phyloP scores from a whole-genome alignment of 2,329 filamentous ascomycete species.

The Fonsecaea erecta region DNA sequence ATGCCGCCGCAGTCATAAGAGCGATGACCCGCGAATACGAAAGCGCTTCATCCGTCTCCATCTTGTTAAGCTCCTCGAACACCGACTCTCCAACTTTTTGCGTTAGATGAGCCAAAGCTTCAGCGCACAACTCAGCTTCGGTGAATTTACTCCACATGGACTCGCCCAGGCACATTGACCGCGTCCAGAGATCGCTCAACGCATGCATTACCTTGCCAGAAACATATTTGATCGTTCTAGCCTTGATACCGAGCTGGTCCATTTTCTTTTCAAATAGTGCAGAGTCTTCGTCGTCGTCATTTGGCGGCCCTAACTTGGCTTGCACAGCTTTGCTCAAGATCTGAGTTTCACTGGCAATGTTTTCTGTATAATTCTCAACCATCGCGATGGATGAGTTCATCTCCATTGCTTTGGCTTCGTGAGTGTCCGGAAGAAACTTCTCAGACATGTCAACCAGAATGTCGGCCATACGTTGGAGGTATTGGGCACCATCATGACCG shows the following conservation, averaged over 20 bases:
- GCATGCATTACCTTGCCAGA: constrained; percentile 77
- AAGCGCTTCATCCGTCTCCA: constrained; percentile 44
- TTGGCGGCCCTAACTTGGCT: constrained; percentile 61
- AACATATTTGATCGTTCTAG: constrained; percentile 81
- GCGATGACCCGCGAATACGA: constrained; percentile 26
- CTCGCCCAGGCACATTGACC: constrained; percentile 73
- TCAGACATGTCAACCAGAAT: constrained; percentile 85
- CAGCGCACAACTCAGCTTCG: constrained; percentile 67
- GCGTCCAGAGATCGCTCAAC: constrained; percentile 74
- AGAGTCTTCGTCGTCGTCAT: constrained; percentile 71
- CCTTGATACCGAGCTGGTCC: constrained; percentile 73
- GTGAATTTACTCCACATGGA: constrained; percentile 73
- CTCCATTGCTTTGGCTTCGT: constrained; percentile 77
- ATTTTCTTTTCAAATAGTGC: constrained; percentile 71
- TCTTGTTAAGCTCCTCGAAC: constrained; percentile 69
- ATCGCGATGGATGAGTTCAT: constrained; percentile 76
- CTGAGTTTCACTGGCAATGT: constrained; percentile 70
- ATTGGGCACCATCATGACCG: constrained; percentile 77
- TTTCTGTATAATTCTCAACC: constrained; percentile 82
- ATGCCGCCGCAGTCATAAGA: constrained; percentile 22
- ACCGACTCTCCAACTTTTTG: constrained; percentile 70
- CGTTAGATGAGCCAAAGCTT: constrained; percentile 68
- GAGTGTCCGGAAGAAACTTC: constrained; percentile 70
- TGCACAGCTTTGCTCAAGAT: constrained; percentile 67
- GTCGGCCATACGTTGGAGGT: constrained; percentile 81